Base-by-base conservation (phyloP, 2,329 filamentous ascomycete genomes). In the Sporothrix mexicana region DNA sequence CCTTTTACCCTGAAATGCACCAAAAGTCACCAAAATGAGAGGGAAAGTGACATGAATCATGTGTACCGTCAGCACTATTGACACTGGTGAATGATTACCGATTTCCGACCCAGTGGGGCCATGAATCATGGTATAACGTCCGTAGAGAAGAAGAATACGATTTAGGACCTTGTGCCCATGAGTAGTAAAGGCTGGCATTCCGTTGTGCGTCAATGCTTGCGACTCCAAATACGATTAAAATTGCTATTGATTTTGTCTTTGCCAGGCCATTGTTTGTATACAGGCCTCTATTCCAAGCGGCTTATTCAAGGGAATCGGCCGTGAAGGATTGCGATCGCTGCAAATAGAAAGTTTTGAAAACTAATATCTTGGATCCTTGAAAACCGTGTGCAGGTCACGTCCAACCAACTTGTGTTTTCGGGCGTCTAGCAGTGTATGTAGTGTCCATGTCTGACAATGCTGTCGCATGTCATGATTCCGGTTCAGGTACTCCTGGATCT, bases 21-120 rank as follows among this genome's bases (percentile, higher is more conserved):
- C 30, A 30, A 13, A 30, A 30, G 25, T 5, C 6, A 23, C 8
- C 10, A n/a, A 17, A 55, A 55, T 9, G 51, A 20, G 20, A 20
- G 15, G 17, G 20, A 23, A 36, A n/a, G 15, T 36, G 25, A 17
- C 57, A 61, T 61, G 57, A 61, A 61, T 61, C 57, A 61, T 61
- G 57, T 15, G 57, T 36, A 43, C 57, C 57, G 30, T 43, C 17
- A 61, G 30, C 30, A 7, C 30, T 61, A 30, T 43, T 36, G 30
- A 30, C 55, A 30, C 17, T n/a, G 30, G 30, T 36, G 15, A 30
- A 61, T 30, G 57, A 61, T 30, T 61, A 20, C 57, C 57, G 57
- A 36, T 61, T 61, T 61, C 57, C 57, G 57, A 43, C 57, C 5
- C 10, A 20, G 30, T 41, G 30, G 36, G 3, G 36, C 57, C 57